Conservation (phyloP, 371 early-diverging fungal species). For the Syncephalastrum contaminatum region DNA sequence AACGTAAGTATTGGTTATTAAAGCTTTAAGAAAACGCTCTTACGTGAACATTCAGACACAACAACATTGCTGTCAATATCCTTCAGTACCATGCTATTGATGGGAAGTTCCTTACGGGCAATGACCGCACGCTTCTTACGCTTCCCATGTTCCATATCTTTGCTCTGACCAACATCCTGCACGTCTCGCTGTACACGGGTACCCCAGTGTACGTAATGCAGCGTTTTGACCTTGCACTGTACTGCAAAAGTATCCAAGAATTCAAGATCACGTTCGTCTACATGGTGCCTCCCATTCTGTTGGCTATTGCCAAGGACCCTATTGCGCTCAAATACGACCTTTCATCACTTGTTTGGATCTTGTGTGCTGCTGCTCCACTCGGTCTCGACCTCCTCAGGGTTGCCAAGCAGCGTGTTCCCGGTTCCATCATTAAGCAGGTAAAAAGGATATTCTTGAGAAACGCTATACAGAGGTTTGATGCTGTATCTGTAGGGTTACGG, state of each 20-base stretch:
- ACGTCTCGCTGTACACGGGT: constrained; percentile 29
- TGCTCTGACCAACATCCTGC: constrained; percentile 28
- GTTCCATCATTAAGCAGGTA: constrained; percentile 27
- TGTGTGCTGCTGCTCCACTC: constrained; percentile 86
- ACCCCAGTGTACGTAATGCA: constrained; percentile 55
- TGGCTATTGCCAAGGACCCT: constrained; percentile 63
- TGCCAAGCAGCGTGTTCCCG: constrained; percentile 46
- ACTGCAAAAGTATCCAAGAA: constrained; percentile 55
- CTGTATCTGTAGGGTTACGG: constrained; percentile 43
- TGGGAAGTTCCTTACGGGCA: constrained; percentile 13
- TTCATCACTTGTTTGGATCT: constrained; percentile 52
- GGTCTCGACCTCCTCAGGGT: constrained; percentile 48
- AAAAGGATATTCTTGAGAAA: too few species aligned
- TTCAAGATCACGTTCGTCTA: constrained; percentile 59
- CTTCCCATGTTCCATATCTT: constrained; percentile 80
- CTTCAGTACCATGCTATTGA: constrained; percentile 50
- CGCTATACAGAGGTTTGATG: too few species aligned
- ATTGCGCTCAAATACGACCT: constrained; percentile 66
- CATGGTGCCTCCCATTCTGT: constrained; percentile 79
- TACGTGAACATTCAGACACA: constrained; percentile 42
- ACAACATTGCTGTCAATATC: constrained; percentile 73
- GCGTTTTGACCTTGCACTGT: constrained; percentile 61
- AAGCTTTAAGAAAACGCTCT: background rate
- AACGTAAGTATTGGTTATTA: constrained; percentile 39
- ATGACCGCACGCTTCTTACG: constrained; percentile 48